Conservation (phyloP, 2,329 filamentous ascomycete species). For the Orbilia blumenaviensis region DNA sequence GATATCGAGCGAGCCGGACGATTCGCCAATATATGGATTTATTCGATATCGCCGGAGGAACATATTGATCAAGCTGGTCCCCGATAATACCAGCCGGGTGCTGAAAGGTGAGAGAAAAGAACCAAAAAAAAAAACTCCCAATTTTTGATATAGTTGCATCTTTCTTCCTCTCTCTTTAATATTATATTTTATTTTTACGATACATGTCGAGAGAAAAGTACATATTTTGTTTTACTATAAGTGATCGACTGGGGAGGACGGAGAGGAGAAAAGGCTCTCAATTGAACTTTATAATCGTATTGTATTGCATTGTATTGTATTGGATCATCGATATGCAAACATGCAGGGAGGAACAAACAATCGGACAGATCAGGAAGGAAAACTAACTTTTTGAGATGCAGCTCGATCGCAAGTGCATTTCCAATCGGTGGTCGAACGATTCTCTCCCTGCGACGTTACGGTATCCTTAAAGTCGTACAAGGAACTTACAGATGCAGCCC, state of each 20-base stretch:
- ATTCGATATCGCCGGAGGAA: conserved; percentile 88
- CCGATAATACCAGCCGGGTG: conserved; percentile 86
- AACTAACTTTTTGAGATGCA: conserved; percentile 62
- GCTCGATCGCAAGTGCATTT: conserved; percentile 68
- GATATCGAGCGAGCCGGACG: conserved; percentile 80
- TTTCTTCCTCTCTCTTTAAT: background rate
- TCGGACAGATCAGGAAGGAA: conserved; percentile 86
- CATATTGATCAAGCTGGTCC: conserved; percentile 90
- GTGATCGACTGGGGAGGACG: too few species aligned
- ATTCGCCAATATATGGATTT: conserved; percentile 89
- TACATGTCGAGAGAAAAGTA: background rate
- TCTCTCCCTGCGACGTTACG: conserved; percentile 85
- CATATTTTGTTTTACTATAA: too few species aligned
- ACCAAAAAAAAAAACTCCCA: too few species aligned
- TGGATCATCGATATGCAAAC: conserved; percentile 63
- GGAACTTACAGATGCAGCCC: conserved; percentile 84
- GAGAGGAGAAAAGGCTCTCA: too few species aligned
- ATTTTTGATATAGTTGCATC: background rate
- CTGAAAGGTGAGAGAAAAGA: conserved; percentile 84
- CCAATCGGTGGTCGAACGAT: conserved; percentile 73
- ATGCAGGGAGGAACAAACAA: conserved; percentile 90
- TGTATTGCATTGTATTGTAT: too few species aligned
- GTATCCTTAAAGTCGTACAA: conserved; percentile 78
- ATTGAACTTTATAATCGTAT: background rate
- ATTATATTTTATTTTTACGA: background rate